Evolutionary conservation across 768 basidiomycete genomes (phyloP), one percentile per base, ranked within the genome.

Genomic region (Naganishia vishniacii): DNA sequence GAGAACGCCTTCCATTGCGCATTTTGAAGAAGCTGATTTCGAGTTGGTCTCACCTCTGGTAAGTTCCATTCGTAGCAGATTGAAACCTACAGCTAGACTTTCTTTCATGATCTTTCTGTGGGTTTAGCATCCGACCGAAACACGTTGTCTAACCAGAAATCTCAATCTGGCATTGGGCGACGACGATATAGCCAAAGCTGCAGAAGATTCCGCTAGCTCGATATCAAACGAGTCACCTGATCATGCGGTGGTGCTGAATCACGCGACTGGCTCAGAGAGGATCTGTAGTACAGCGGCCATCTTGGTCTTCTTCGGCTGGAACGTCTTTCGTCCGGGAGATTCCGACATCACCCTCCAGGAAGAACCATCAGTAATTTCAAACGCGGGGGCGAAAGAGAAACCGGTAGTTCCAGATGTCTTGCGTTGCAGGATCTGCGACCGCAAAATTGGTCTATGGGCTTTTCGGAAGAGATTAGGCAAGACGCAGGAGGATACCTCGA

Each of bases 1-100:
- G 2, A 29, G 40, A 40, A 40, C 37, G 11, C 53, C 53, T 20
- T 56, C 53, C 12, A 20, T 56, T 12, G 53, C 53, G 15, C 53
- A 56, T 56, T 56, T 56, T 29, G 53, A 56, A 40, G 53, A 56
- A 41, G 53, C 53, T 23, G 53, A 56, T 18, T 23, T 56, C 34
- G 53, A 56, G 18, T 37, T 56, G 6, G 53, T 56, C 28, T 56
- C 53, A 20, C 53, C 53, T 18, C 53, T 56, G 11, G 53, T 56
- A n/a, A 25, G 53, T 37, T 56, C 11, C 11, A 37, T 37, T 7
- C 7, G 8, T 37, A 37, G 37, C 37, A 25, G 15, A 23, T 37
- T 25, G 23, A 51, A 56, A 34, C 23, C 12, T 13, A 2, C n/a
- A 40, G 42, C 42, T 44, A 18, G 6, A 15, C 9, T 12, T n/a